A percentile compares a stretch with the other conserved stretches of the same genome.
These are phyloP conservation scores for Trichoderma parareesei DNA, from an alignment of 495 filamentous ascomycete species.

Conservation along the genomic window DNA sequence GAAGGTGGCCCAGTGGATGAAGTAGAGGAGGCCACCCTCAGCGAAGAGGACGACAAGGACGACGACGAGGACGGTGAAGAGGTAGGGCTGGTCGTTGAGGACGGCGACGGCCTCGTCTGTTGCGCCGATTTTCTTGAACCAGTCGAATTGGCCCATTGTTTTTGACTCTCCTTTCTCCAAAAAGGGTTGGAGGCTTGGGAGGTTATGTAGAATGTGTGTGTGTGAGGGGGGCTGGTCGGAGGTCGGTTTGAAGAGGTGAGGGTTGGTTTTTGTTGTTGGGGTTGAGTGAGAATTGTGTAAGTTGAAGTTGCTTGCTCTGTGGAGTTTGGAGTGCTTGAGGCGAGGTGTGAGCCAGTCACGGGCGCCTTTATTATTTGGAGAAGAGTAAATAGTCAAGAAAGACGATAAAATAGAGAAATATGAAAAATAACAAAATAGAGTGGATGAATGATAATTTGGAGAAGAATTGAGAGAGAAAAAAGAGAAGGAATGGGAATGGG, in stretches of 20 bases:
- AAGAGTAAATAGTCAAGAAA: background rate
- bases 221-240: too few species aligned
- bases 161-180: background rate
- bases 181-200: background rate
- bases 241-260: background rate
- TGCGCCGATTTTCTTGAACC: conserved; percentile 38
- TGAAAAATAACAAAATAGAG: background rate
- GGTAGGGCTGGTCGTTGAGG: conserved; percentile 45
- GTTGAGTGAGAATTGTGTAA: background rate
- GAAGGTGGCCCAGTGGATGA: conserved; percentile 43
- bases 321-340: background rate
- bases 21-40: conserved; percentile 36
- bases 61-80: conserved; percentile 42
- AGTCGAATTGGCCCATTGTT: conserved; percentile 40
- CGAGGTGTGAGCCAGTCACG: background rate
- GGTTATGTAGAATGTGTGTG: too few species aligned
- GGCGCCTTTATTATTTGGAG: background rate
- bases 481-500: background rate
- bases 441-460: background rate
- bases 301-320: background rate
- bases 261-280: background rate
- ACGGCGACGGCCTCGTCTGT: conserved; percentile 40
- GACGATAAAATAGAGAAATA: background rate
- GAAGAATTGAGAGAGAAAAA: background rate
- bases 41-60: conserved; percentile 36